Percentiles rank a stretch among this genome's conserved stretches.
Conservation (phyloP, 345 rosid genomes). For the Gossypium bickii region DNA sequence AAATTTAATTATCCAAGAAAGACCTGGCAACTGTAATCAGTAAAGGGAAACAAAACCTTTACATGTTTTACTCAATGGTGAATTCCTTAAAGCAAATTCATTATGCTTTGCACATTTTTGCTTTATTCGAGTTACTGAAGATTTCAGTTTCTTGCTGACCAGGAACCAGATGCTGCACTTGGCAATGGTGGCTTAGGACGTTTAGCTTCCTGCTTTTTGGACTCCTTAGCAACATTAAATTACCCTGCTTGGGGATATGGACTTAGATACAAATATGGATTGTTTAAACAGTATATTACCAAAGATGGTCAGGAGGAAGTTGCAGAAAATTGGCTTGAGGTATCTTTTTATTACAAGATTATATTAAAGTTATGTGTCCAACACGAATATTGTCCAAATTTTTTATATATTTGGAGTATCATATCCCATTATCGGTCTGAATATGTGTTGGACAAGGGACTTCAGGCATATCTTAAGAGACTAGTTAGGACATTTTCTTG, state of each 20-base stretch:
- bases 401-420: background rate
- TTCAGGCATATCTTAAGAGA: background rate
- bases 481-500: background rate
- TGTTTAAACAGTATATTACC: constrained; percentile 66
- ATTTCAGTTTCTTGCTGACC: background rate
- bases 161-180: constrained; percentile 89
- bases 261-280: constrained; percentile 68
- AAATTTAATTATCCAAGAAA: too few species aligned
- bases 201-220: constrained; percentile 76
- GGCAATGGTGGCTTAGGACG: constrained; percentile 83
- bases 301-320: constrained; percentile 81
- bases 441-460: background rate
- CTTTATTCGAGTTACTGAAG: background rate
- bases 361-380: background rate
- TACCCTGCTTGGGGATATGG: constrained; percentile 92
- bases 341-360: constrained; percentile 21
- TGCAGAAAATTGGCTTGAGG: constrained; percentile 92
- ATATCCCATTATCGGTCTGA: background rate
- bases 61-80: too few species aligned
- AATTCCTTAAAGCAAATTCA: background rate
- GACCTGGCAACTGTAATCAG: too few species aligned
- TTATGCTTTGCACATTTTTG: background rate
- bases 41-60: too few species aligned
- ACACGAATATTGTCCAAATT: background rate
- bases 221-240: constrained; percentile 69